Percentiles rank a stretch among this genome's conserved stretches.
Conservation (phyloP, 2,329 filamentous ascomycete species). For the Septoria petroselini region DNA sequence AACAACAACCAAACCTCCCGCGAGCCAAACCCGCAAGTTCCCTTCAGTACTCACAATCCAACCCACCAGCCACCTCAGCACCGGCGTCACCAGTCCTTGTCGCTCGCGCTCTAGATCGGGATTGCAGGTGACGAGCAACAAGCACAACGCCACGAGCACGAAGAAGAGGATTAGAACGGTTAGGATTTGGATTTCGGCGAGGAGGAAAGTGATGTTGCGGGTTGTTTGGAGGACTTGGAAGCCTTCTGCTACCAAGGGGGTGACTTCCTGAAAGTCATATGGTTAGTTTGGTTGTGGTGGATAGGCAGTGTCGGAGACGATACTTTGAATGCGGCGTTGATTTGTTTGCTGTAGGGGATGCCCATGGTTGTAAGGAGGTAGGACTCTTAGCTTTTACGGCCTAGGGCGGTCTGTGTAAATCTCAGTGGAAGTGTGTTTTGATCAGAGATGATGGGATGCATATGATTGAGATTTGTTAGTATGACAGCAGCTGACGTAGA, state of each 20-base stretch:
- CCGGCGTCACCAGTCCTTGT: slow-evolving; percentile 44
- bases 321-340: slow-evolving; percentile 49
- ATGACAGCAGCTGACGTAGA: too few relatives aligned
- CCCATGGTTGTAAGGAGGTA: slow-evolving; percentile 42
- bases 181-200: slow-evolving; percentile 49
- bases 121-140: slow-evolving; percentile 47
- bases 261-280: slow-evolving; percentile 42
- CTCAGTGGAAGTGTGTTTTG: too few relatives aligned
- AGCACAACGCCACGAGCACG: slow-evolving; percentile 41
- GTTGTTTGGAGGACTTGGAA: slow-evolving; percentile 51
- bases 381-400: too few relatives aligned
- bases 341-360: slow-evolving; percentile 53
- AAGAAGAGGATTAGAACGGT: slow-evolving; percentile 44
- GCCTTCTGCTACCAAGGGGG: slow-evolving; percentile 50
- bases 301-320: too few relatives aligned
- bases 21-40: slow-evolving; percentile 13
- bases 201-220: slow-evolving; percentile 50
- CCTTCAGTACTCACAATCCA: slow-evolving; percentile 22
- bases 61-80: slow-evolving; percentile 37
- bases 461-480: too few relatives aligned
- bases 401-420: too few relatives aligned
- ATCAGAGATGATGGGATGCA: too few relatives aligned
- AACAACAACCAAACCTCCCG: slow-evolving; percentile 1
- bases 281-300: too few relatives aligned
- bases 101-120: slow-evolving; percentile 49